Evolutionary conservation across 805 yeast genomes (phyloP).

Genomic region (Maudiozyma serrabonitensis): DNA sequence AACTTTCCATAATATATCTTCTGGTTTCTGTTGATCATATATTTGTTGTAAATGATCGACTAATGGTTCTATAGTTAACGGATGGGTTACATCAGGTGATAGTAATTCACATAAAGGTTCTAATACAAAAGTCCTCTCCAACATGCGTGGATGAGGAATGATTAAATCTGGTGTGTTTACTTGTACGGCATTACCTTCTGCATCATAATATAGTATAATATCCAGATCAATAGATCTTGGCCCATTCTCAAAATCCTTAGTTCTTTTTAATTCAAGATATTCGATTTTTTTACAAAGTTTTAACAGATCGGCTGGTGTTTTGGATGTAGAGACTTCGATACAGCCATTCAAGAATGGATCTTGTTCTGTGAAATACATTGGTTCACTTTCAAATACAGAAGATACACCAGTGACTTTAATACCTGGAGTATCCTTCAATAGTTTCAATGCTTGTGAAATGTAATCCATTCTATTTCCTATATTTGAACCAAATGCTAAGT

Average conservation of each 20-base stretch:
- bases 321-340: slow-evolving; percentile 48
- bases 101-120: slow-evolving; percentile 80
- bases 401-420: slow-evolving; percentile 54
- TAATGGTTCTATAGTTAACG: slow-evolving; percentile 77
- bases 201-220: slow-evolving; percentile 49
- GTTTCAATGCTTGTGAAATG: slow-evolving; percentile 45
- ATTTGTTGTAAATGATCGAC: slow-evolving; percentile 56
- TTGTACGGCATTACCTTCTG: slow-evolving; percentile 31
- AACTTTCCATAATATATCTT: slow-evolving; percentile 39
- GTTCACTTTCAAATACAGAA: slow-evolving; percentile 75
- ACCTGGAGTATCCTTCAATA: slow-evolving; percentile 26
- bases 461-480: slow-evolving; percentile 61
- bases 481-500: slow-evolving; percentile 85
- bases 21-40: slow-evolving; percentile 38
- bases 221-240: slow-evolving; percentile 90
- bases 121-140: slow-evolving; percentile 83
- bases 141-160: slow-evolving; percentile 81
- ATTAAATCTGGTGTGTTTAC: slow-evolving; percentile 49
- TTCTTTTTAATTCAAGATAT: slow-evolving; percentile 56
- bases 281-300: slow-evolving; percentile 63
- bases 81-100: slow-evolving; percentile 60
- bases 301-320: slow-evolving; percentile 58
- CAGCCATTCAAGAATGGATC: slow-evolving; percentile 79
- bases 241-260: slow-evolving; percentile 77
- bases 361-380: slow-evolving; percentile 85